A percentile compares a stretch with the other conserved stretches of the same genome.
These are phyloP conservation scores for Nematocida sp. DNA, from an alignment of 371 early-diverging fungal species.

Conservation along the genomic window DNA sequence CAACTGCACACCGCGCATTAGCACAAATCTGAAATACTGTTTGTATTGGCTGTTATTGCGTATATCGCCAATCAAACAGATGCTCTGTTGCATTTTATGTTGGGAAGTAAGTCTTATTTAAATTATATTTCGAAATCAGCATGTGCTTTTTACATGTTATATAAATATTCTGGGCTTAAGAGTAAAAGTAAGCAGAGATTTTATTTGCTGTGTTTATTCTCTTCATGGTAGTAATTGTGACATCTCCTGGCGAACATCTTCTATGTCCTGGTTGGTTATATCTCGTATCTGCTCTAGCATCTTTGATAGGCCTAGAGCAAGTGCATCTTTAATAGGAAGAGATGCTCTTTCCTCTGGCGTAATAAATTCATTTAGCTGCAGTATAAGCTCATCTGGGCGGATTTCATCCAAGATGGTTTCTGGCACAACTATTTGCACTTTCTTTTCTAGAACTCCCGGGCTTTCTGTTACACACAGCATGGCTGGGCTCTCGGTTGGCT, in stretches of 20 bases:
- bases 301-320: conserved; percentile 18
- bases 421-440: background rate
- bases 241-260: conserved; percentile 10
- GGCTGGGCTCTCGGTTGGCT: background rate
- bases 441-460: background rate
- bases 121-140: too few species aligned
- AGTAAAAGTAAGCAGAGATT: background rate
- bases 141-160: too few species aligned
- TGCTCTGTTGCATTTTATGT: too few species aligned
- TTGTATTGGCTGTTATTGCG: too few species aligned
- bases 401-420: background rate
- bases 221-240: background rate
- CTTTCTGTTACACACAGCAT: background rate
- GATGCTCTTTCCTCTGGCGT: conserved; percentile 7
- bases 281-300: conserved; percentile 20
- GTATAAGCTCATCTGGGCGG: background rate
- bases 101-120: too few species aligned
- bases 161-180: too few species aligned
- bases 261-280: conserved; percentile 39
- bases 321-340: conserved; percentile 13
- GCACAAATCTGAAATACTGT: too few species aligned
- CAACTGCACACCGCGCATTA: too few species aligned
- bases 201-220: conserved; percentile 6
- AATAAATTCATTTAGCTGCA: conserved; percentile 1
- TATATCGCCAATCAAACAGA: too few species aligned